Conservation (phyloP, 1,284 basidiomycete genomes). For the Ustilago lituana region DNA sequence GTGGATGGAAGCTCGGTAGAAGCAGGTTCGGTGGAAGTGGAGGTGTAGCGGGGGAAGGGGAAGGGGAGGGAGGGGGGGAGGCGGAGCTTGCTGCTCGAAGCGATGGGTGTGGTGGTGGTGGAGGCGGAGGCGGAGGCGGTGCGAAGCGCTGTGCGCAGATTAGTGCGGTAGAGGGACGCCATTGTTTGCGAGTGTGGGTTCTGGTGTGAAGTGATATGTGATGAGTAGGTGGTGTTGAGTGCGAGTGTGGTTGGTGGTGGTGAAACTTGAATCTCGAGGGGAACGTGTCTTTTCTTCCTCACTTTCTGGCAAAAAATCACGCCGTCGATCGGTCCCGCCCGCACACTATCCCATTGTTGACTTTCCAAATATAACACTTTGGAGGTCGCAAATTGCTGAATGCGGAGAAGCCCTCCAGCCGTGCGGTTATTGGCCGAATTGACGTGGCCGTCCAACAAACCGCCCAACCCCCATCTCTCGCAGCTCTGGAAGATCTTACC, state of each 20-base stretch:
- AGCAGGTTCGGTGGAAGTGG: not conserved
- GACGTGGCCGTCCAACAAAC: constrained; percentile 7
- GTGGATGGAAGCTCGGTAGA: not conserved
- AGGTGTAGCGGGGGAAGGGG: constrained; percentile 1
- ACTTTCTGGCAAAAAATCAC: not conserved
- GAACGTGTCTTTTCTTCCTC: too few relatives aligned
- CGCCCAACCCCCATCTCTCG: too few relatives aligned
- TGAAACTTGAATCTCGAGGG: too few relatives aligned
- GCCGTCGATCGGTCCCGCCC: constrained; percentile 6
- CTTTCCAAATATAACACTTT: constrained; percentile 1
- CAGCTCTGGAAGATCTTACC: constrained; percentile 15
- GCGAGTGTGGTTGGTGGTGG: too few relatives aligned
- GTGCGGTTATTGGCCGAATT: constrained; percentile 13
- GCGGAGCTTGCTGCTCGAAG: constrained; percentile 24
- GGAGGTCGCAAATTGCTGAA: not conserved
- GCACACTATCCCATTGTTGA: too few relatives aligned
- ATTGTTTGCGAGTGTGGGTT: not conserved
- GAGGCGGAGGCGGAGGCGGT: not conserved
- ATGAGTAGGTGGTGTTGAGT: not conserved
- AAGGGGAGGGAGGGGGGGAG: constrained; percentile 8
- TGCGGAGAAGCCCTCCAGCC: constrained; percentile 7
- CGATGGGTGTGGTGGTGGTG: constrained; percentile 6
- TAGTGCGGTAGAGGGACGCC: constrained; percentile 21
- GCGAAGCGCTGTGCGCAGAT: constrained; percentile 11
- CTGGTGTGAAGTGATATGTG: not conserved